Evolutionary conservation across 768 basidiomycete species (phyloP).

Genomic region (Suillus sp.): DNA sequence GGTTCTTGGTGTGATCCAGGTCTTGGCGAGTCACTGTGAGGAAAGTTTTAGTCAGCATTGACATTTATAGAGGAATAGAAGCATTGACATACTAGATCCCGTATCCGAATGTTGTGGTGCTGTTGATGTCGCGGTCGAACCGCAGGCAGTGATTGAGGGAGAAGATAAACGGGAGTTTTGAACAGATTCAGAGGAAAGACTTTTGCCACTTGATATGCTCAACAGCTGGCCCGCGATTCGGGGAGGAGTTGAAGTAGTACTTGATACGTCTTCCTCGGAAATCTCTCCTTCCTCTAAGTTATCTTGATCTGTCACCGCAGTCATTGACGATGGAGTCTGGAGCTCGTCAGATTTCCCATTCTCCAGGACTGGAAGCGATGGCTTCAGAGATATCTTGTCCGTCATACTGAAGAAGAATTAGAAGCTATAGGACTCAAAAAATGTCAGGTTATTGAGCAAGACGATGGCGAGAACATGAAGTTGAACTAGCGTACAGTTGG

Average conservation of each 20-base stretch:
- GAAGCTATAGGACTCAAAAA: neutral
- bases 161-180: conserved; percentile 1
- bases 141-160: neutral
- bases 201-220: neutral
- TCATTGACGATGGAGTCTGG: conserved; percentile 7
- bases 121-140: conserved; percentile 2
- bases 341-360: neutral
- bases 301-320: conserved; percentile 5
- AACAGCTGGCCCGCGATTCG: neutral
- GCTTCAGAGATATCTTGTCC: conserved; percentile 1
- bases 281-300: conserved; percentile 29
- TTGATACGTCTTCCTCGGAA: conserved; percentile 16
- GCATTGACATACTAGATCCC: conserved; percentile 15
- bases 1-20: conserved; percentile 44
- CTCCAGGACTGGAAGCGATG: neutral
- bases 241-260: neutral
- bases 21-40: conserved; percentile 43
- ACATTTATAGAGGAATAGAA: neutral
- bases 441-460: neutral
- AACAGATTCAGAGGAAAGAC: neutral
- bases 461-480: neutral
- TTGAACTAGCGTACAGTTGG: neutral
- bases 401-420: conserved; percentile 4
- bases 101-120: neutral
- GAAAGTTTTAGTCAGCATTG: conserved; percentile 4